A percentile compares a stretch with the other conserved stretches of the same genome.
Conservation (phyloP, 768 basidiomycete genomes). For the Lactifluus rugatus region DNA sequence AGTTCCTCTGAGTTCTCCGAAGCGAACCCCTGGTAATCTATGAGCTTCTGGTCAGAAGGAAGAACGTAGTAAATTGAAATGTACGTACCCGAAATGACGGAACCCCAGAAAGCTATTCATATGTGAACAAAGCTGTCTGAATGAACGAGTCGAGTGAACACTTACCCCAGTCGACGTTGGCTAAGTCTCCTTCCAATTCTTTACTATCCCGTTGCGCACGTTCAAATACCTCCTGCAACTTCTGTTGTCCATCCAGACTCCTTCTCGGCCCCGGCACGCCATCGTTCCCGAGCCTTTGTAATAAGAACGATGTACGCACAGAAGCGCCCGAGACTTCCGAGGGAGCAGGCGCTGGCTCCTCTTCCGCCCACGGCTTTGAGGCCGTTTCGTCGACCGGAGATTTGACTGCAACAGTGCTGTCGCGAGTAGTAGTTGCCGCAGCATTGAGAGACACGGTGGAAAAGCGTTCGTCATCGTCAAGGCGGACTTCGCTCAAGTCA, state of each 20-base stretch:
- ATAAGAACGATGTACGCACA: conserved; percentile 43
- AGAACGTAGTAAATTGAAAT: not conserved
- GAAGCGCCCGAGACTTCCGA: conserved; percentile 40
- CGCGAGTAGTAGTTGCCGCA: conserved; percentile 21
- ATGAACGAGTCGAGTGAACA: conserved; percentile 11
- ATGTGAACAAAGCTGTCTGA: not conserved
- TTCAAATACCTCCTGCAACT: conserved; percentile 68
- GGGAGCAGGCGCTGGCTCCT: conserved; percentile 40
- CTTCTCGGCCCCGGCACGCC: conserved; percentile 32
- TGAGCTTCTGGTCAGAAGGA: conserved; percentile 4
- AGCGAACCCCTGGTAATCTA: conserved; percentile 87
- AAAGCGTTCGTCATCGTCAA: conserved; percentile 51
- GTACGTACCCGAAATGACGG: conserved; percentile 70
- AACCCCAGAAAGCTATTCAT: conserved; percentile 82
- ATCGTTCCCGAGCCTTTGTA: conserved; percentile 41
- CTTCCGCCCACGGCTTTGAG: conserved; percentile 18
- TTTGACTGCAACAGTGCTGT: conserved; percentile 22
- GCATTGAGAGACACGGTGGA: conserved; percentile 39
- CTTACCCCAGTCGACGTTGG: conserved; percentile 70
- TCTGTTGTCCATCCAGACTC: conserved; percentile 56
- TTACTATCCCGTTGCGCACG: conserved; percentile 49
- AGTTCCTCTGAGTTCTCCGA: conserved; percentile 66
- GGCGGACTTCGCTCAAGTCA: conserved; percentile 45
- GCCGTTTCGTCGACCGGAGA: conserved; percentile 24
- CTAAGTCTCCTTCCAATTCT: conserved; percentile 28